Evolutionary conservation across 345 rosid genomes (phyloP).

Genomic region (Euclidium syriacum): DNA sequence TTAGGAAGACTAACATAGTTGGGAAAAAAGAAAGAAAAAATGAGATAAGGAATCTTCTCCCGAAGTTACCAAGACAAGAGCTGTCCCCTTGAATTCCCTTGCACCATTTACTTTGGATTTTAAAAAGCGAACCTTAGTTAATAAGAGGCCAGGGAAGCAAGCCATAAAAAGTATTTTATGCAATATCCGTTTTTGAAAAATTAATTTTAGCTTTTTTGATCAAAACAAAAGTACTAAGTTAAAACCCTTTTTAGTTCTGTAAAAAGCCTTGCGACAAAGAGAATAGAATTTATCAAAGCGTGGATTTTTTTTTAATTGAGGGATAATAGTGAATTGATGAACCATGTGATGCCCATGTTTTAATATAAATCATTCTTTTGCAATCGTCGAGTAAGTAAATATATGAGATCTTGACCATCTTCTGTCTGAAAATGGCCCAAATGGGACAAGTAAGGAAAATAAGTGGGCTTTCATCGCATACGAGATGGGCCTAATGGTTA

Average conservation of each 20-base stretch:
- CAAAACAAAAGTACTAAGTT: not conserved
- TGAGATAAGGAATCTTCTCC: slow-evolving; percentile 5
- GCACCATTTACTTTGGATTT: not conserved
- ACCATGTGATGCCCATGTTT: slow-evolving; percentile 28
- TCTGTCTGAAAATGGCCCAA: not conserved
- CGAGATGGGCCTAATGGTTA: not conserved
- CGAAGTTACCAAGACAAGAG: slow-evolving; percentile 13
- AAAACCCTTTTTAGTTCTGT: not conserved
- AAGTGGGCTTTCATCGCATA: slow-evolving; percentile 12
- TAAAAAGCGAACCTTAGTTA: not conserved
- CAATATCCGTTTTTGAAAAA: not conserved
- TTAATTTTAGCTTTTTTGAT: not conserved
- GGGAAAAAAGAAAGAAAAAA: no score
- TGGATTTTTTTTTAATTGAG: not conserved
- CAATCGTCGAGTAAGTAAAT: not conserved
- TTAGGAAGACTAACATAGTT: no score
- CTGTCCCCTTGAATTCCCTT: slow-evolving; percentile 20
- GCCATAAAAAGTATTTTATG: not conserved
- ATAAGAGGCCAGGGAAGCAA: slow-evolving; percentile 18
- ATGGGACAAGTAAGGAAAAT: slow-evolving; percentile 7
- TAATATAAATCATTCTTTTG: not conserved
- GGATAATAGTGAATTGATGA: slow-evolving; percentile 9
- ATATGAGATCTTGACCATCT: not conserved
- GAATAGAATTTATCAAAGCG: slow-evolving; percentile 1
- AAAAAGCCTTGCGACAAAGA: not conserved